phyloP scores from a whole-genome alignment of 2,329 filamentous ascomycete genomes.

The Myriosclerotinia curreyana region DNA sequence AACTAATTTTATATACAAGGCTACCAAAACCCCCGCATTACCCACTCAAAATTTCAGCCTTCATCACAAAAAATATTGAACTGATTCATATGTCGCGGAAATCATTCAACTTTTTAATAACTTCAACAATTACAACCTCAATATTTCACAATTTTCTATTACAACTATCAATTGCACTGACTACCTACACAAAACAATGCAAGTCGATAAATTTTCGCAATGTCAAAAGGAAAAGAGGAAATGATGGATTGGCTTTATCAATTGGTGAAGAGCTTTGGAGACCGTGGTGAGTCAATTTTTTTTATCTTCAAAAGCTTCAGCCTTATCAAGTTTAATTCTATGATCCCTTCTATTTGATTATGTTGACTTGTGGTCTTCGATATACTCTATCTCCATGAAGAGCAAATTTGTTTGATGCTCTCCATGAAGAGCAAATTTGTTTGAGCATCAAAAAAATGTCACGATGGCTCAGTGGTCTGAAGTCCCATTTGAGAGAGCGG shows the following conservation, averaged over 20 bases:
- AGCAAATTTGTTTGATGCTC: not conserved
- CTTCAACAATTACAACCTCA: conserved; percentile 14
- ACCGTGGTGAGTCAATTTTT: conserved; percentile 15
- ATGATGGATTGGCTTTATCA: conserved; percentile 20
- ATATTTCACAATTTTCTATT: conserved; percentile 1
- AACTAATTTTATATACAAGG: not conserved
- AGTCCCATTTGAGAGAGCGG: not conserved
- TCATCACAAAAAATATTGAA: conserved; percentile 1
- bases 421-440: not conserved
- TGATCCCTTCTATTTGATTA: not conserved
- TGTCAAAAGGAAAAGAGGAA: conserved; percentile 18
- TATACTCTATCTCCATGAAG: not conserved
- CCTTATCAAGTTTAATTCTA: not conserved
- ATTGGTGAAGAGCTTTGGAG: conserved; percentile 11
- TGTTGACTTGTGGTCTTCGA: conserved; percentile 1
- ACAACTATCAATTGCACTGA: not conserved
- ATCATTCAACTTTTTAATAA: conserved; percentile 10
- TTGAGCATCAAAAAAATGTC: conserved; percentile 9
- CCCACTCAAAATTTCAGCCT: conserved; percentile 17
- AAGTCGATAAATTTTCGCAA: conserved; percentile 10
- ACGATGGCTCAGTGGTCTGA: conserved; percentile 13
- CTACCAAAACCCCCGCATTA: conserved; percentile 7
- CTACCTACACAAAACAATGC: conserved; percentile 7
- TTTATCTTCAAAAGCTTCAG: conserved; percentile 9
- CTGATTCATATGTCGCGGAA: not conserved